phyloP scores from a whole-genome alignment of 305 asterid genomes.

The Plantago lanceolata region DNA sequence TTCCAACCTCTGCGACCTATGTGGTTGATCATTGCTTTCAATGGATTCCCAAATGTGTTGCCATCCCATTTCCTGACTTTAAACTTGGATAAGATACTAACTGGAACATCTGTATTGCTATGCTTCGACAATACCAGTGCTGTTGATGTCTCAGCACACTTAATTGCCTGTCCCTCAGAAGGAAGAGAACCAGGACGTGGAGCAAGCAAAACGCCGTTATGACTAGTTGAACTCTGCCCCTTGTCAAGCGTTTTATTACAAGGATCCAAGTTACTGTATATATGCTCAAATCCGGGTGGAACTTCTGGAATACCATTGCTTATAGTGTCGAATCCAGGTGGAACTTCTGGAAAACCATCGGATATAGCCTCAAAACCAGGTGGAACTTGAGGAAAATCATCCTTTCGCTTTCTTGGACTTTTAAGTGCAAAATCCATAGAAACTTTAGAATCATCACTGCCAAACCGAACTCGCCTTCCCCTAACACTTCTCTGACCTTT shows the following conservation, averaged over 20 bases:
- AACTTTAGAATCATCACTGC: background rate
- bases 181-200: background rate
- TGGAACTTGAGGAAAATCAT: background rate
- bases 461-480: background rate
- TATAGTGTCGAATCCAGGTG: too few relatives aligned
- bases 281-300: slow-evolving; percentile 1
- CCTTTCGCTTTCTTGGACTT: background rate
- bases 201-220: background rate
- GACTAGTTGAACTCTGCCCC: too few relatives aligned
- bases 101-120: background rate
- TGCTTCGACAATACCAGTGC: background rate
- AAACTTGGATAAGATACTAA: background rate
- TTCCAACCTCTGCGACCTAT: background rate
- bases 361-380: background rate
- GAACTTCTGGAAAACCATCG: too few relatives aligned
- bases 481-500: background rate
- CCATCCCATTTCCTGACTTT: background rate
- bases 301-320: too few relatives aligned
- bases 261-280: background rate
- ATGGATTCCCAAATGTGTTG: background rate
- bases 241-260: too few relatives aligned
- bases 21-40: background rate
- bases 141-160: background rate
- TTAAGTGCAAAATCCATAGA: background rate
- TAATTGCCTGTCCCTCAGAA: background rate